Conservation (phyloP, 2,329 filamentous ascomycete species). For the Trichophyton schoenleinii region DNA sequence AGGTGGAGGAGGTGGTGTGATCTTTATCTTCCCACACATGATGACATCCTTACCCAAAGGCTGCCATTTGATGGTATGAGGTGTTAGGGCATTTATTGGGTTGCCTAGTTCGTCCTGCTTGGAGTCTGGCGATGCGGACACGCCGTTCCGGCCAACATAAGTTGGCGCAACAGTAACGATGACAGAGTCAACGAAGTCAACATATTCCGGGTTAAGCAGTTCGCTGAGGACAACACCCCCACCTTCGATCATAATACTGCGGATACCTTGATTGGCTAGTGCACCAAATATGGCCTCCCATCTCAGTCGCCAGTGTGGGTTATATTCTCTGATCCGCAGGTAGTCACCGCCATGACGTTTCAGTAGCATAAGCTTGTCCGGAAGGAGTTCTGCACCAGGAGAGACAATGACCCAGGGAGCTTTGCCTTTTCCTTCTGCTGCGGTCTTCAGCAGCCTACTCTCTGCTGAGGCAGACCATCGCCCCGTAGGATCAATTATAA, state of each 20-base stretch:
- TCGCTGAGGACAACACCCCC: constrained; percentile 73
- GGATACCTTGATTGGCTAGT: constrained; percentile 48
- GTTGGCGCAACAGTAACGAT: constrained; percentile 82
- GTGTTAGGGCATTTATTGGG: constrained; percentile 49
- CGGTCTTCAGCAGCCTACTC: constrained; percentile 55
- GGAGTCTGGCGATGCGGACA: constrained; percentile 60
- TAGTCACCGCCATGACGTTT: constrained; percentile 38
- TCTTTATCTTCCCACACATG: constrained; percentile 53
- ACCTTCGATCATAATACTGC: constrained; percentile 85
- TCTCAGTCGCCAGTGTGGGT: constrained; percentile 37
- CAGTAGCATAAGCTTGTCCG: constrained; percentile 33
- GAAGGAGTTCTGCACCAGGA: constrained; percentile 33
- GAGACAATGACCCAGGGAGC: constrained; percentile 61
- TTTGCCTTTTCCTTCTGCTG: constrained; percentile 51
- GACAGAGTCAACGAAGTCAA: constrained; percentile 57
- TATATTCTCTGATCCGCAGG: constrained; percentile 28
- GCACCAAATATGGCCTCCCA: constrained; percentile 54
- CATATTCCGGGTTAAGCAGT: constrained; percentile 52
- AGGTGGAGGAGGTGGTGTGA: constrained; percentile 7
- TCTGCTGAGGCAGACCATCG: constrained; percentile 53
- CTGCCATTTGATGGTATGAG: constrained; percentile 58
- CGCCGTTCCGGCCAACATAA: constrained; percentile 75
- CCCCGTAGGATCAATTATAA: constrained; percentile 68
- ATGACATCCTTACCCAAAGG: constrained; percentile 75
- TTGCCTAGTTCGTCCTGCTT: constrained; percentile 39